Evolutionary conservation across 768 basidiomycete species (phyloP).

Genomic region (Termitomyces sp.): DNA sequence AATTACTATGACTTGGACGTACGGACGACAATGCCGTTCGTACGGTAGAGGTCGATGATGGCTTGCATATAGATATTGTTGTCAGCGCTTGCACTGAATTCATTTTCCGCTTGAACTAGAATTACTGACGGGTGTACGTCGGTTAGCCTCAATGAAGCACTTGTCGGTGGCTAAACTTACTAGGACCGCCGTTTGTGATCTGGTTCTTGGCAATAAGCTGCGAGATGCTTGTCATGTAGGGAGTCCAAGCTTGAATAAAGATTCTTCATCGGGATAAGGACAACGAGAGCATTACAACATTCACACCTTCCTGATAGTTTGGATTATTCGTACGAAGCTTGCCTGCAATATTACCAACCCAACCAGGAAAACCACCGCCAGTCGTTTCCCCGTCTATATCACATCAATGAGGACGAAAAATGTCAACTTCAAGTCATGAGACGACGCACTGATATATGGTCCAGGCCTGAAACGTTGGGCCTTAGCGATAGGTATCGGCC

Average conservation of each 20-base stretch:
- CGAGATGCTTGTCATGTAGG: slow-evolving; percentile 49
- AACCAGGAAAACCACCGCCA: slow-evolving; percentile 56
- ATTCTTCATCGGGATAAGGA: neutral
- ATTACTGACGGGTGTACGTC: slow-evolving; percentile 29
- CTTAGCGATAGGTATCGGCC: neutral
- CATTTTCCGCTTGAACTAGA: slow-evolving; percentile 53
- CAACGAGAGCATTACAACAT: neutral
- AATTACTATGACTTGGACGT: slow-evolving; percentile 14
- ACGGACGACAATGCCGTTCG: slow-evolving; percentile 47
- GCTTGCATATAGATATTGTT: slow-evolving; percentile 49
- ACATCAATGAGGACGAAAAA: neutral
- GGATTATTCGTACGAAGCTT: slow-evolving; percentile 46
- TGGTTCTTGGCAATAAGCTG: slow-evolving; percentile 51
- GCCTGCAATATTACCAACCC: slow-evolving; percentile 53
- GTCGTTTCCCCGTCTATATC: slow-evolving; percentile 46
- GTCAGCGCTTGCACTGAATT: slow-evolving; percentile 40
- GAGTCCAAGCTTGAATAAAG: slow-evolving; percentile 43
- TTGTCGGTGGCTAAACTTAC: slow-evolving; percentile 24
- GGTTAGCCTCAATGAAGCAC: neutral
- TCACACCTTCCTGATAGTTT: slow-evolving; percentile 40
- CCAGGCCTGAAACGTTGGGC: slow-evolving; percentile 33
- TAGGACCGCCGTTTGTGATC: slow-evolving; percentile 57
- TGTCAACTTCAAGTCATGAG: neutral
- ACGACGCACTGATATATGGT: slow-evolving; percentile 45
- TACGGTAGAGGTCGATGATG: slow-evolving; percentile 40